Percentiles rank a stretch among this genome's conserved stretches.
These are phyloP conservation scores for Cucurbita ficifolia DNA, from an alignment of 306 rosid species.

Conservation along the genomic window DNA sequence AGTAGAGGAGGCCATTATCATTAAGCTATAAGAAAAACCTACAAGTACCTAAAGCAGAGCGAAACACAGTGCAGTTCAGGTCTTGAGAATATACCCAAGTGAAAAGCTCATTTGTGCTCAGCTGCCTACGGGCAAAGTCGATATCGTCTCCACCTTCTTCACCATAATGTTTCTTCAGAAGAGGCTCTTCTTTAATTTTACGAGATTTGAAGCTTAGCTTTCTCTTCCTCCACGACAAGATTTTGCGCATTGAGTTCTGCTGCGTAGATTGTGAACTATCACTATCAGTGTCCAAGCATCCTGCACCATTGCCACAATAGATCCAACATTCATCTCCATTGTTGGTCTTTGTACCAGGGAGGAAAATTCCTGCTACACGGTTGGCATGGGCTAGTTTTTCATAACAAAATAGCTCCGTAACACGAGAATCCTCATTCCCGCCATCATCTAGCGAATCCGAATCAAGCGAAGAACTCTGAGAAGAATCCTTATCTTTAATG, in stretches of 20 bases:
- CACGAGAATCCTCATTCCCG: background rate
- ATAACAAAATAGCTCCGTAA: conserved; percentile 12
- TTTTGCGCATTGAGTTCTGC: conserved; percentile 7
- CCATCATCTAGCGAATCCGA: conserved; percentile 10
- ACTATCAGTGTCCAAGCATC: background rate
- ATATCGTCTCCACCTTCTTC: conserved; percentile 33
- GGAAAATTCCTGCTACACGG: conserved; percentile 10
- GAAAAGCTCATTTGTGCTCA: conserved; percentile 12
- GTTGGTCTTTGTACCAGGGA: background rate
- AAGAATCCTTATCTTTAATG: conserved; percentile 5
- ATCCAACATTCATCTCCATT: conserved; percentile 17
- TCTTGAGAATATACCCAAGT: conserved; percentile 9
- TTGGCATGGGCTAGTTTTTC: conserved; percentile 19
- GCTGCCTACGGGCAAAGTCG: conserved; percentile 25
- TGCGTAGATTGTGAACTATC: background rate
- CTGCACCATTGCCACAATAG: conserved; percentile 11
- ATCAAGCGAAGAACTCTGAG: conserved; percentile 13
- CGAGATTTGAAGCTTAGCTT: conserved; percentile 20
- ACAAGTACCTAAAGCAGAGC: background rate
- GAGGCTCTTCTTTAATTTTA: conserved; percentile 24
- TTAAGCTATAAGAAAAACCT: background rate
- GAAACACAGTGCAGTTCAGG: background rate
- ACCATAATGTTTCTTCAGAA: conserved; percentile 19
- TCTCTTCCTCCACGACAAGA: conserved; percentile 24
- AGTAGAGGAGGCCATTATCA: background rate